Conservation (phyloP, 2,329 filamentous ascomycete species). For the Chlorencoelia australis region DNA sequence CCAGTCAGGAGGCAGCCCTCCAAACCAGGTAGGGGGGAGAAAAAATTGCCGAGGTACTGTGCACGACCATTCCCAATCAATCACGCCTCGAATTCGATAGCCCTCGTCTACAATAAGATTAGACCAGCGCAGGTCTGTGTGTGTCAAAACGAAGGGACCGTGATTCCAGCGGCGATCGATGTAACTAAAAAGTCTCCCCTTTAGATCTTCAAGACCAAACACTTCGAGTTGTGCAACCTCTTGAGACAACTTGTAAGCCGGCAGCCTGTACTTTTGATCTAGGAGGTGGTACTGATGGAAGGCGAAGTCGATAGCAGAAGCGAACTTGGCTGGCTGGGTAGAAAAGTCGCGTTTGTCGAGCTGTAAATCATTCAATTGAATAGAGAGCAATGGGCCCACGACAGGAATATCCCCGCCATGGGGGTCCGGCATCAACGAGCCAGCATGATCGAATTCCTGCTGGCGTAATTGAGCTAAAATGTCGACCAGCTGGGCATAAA, state of each 20-base stretch:
- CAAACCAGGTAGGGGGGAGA: background rate
- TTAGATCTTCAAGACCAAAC: slow-evolving; percentile 3
- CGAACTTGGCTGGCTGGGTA: slow-evolving; percentile 5
- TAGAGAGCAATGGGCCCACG: slow-evolving; percentile 6
- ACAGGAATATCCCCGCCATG: slow-evolving; percentile 7
- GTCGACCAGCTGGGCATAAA: slow-evolving; percentile 7
- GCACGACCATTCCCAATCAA: slow-evolving; percentile 5
- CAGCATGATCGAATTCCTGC: slow-evolving; percentile 7
- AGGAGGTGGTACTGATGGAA: slow-evolving; percentile 4
- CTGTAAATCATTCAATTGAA: slow-evolving; percentile 8
- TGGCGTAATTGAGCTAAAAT: slow-evolving; percentile 9
- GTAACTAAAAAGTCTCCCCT: slow-evolving; percentile 3
- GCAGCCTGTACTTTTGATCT: slow-evolving; percentile 3
- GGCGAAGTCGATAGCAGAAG: slow-evolving; percentile 4
- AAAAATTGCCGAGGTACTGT: slow-evolving; percentile 2
- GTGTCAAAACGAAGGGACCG: slow-evolving; percentile 3
- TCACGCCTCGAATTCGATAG: slow-evolving; percentile 2
- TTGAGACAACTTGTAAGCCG: slow-evolving; percentile 4
- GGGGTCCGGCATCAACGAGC: slow-evolving; percentile 7
- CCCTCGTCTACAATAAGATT: slow-evolving; percentile 4
- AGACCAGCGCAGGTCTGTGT: slow-evolving; percentile 2
- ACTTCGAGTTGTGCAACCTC: slow-evolving; percentile 3
- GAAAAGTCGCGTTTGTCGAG: slow-evolving; percentile 3
- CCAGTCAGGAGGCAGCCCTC: background rate
- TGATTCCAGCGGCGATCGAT: slow-evolving; percentile 1